Conservation (phyloP, 257 asterid genomes). For the Solanum pennellii region DNA sequence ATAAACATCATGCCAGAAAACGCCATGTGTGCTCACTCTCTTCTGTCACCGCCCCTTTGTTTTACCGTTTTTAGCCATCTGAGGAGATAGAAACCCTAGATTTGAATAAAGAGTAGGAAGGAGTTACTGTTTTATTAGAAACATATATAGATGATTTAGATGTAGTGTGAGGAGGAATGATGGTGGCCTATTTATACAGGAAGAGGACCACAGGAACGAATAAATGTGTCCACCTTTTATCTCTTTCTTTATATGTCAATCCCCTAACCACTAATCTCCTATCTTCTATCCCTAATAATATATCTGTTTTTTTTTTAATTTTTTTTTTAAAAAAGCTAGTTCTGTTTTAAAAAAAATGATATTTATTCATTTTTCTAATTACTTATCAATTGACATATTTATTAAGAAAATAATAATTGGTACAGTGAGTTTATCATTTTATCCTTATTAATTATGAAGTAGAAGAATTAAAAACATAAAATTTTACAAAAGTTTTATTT, state of each 20-base stretch:
- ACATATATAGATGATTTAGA: not conserved
- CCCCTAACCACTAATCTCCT: not conserved
- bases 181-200: conserved; percentile 34
- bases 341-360: too few relatives aligned
- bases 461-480: too few relatives aligned
- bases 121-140: not conserved
- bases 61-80: conserved; percentile 12
- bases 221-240: conserved; percentile 50
- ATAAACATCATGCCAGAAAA: conserved; percentile 47
- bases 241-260: conserved; percentile 17
- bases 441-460: too few relatives aligned
- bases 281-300: not conserved
- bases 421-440: too few relatives aligned
- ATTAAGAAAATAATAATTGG: too few relatives aligned
- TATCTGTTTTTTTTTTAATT: too few relatives aligned
- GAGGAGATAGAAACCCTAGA: conserved; percentile 12
- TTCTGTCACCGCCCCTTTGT: conserved; percentile 43
- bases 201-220: conserved; percentile 33
- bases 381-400: too few relatives aligned
- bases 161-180: conserved; percentile 17
- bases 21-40: conserved; percentile 57
- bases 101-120: not conserved
- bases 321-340: too few relatives aligned
- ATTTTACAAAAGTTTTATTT: fast-evolving
- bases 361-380: too few relatives aligned